Evolutionary conservation across 306 rosid genomes (phyloP).

Genomic region (Oxytropis ochrocephala): DNA sequence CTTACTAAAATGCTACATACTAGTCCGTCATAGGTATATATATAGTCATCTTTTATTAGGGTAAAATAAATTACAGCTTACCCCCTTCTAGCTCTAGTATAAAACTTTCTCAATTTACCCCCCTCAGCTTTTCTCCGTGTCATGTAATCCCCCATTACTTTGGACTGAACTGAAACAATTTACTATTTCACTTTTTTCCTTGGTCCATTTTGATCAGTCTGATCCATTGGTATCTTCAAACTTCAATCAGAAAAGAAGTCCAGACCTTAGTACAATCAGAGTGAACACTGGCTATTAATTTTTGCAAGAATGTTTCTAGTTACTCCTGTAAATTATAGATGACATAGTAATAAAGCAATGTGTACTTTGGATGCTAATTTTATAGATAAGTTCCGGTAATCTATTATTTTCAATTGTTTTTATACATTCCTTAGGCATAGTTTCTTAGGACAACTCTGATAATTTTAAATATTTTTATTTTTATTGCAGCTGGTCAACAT

Average conservation of each 20-base stretch:
- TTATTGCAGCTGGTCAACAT: conserved; percentile 89
- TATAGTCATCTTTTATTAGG: neutral
- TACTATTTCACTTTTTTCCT: neutral
- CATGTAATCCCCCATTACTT: neutral
- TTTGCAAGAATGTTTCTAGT: neutral
- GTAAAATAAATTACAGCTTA: neutral
- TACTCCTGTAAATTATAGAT: neutral
- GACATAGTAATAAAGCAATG: neutral
- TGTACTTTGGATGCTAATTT: neutral
- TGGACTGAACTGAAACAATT: neutral
- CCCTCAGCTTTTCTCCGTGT: neutral
- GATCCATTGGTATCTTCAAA: neutral
- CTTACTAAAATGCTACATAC: neutral
- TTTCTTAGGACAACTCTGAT: neutral
- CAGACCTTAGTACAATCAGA: neutral
- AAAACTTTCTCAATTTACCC: neutral
- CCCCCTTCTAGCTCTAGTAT: neutral
- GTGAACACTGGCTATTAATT: neutral
- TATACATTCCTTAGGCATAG: neutral
- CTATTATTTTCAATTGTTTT: neutral
- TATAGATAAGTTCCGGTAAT: neutral
- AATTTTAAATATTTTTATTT: conserved; percentile 4
- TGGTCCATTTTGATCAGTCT: neutral
- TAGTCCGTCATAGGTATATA: neutral
- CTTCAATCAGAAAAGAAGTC: neutral